Conservation (phyloP, 441 rosid genomes). For the Gossypium aridum region DNA sequence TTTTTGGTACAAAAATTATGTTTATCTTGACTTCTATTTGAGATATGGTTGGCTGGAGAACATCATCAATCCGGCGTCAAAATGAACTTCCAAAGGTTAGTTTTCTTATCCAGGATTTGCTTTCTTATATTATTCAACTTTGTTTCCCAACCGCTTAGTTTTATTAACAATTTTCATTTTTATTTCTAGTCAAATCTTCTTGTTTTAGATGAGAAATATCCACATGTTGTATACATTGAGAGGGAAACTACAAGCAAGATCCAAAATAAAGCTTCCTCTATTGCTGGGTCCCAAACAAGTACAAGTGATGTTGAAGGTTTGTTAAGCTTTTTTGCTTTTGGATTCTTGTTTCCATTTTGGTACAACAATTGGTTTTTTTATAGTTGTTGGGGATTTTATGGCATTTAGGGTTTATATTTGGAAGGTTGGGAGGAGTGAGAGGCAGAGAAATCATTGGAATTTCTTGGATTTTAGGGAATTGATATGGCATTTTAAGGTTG, state of each 20-base stretch:
- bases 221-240: slow-evolving; percentile 65
- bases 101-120: background rate
- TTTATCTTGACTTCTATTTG: slow-evolving; percentile 33
- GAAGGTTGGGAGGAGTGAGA: background rate
- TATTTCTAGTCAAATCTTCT: slow-evolving; percentile 62
- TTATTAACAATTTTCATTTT: slow-evolving; percentile 2
- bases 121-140: background rate
- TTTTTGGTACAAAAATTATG: slow-evolving; percentile 6
- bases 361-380: background rate
- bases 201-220: slow-evolving; percentile 60
- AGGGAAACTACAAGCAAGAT: slow-evolving; percentile 21
- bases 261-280: slow-evolving; percentile 23
- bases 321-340: slow-evolving; percentile 11
- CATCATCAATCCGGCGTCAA: slow-evolving; percentile 85
- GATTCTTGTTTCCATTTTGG: background rate
- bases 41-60: slow-evolving; percentile 96
- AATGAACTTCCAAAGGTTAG: slow-evolving; percentile 73
- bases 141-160: background rate
- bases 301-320: slow-evolving; percentile 69
- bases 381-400: background rate
- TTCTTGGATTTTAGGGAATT: background rate
- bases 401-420: background rate
- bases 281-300: slow-evolving; percentile 26
- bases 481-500: background rate
- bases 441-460: background rate